A percentile compares a stretch with the other conserved stretches of the same genome.
phyloP scores from a whole-genome alignment of 139 green algal species.

The Volvox africanus region DNA sequence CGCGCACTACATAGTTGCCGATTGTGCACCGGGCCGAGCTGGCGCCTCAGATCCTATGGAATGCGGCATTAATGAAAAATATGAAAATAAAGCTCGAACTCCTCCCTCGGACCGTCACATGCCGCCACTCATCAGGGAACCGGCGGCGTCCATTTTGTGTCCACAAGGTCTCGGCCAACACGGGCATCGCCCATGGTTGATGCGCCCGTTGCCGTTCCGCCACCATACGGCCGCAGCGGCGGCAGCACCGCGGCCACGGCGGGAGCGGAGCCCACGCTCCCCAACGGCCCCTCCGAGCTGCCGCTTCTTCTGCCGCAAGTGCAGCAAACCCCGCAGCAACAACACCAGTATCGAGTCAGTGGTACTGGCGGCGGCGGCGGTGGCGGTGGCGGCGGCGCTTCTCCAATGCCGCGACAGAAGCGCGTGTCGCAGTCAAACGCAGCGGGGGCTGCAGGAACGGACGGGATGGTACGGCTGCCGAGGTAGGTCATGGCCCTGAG shows the following conservation, averaged over 20 bases:
- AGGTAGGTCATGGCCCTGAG: neutral
- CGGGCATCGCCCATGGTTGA: neutral
- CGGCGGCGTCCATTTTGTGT: neutral
- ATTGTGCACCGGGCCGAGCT: no score
- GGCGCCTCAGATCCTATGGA: no score
- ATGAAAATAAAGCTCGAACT: no score
- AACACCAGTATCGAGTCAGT: neutral
- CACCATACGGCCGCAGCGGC: neutral
- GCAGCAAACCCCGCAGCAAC: neutral
- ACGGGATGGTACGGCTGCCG: neutral
- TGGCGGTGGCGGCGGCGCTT: neutral
- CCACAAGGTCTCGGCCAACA: neutral
- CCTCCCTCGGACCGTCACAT: no score
- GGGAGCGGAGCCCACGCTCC: neutral
- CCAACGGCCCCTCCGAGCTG: neutral
- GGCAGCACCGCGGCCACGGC: neutral
- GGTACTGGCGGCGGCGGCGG: neutral
- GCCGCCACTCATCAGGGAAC: conserved; percentile 9
- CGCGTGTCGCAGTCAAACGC: neutral
- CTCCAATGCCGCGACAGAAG: neutral
- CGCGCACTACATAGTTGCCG: no score
- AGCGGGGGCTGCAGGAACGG: neutral
- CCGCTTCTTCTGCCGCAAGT: neutral
- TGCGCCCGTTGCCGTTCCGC: neutral
- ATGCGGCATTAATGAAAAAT: no score